Conservation (phyloP, 164 flowering plant species). For the Platanus orientalis region DNA sequence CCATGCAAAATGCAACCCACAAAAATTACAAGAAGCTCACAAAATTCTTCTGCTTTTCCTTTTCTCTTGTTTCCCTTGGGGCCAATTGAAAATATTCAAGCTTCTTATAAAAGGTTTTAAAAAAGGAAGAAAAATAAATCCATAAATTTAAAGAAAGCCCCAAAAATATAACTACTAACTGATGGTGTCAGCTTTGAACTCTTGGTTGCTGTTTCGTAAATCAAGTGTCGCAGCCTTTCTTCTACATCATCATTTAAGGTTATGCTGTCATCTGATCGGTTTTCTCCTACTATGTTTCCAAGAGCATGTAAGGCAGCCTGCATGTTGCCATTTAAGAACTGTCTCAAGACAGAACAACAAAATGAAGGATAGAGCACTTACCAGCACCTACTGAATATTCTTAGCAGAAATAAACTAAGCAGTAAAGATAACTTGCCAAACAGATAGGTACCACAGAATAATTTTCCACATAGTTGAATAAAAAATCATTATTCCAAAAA, state of each 20-base stretch:
- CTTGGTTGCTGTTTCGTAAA: conserved; percentile 64
- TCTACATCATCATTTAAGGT: conserved; percentile 53
- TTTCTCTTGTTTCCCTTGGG: background rate
- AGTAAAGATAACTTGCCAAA: background rate
- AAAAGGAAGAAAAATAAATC: background rate
- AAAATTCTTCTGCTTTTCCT: background rate
- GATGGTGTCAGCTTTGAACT: conserved; percentile 84
- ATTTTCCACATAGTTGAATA: background rate
- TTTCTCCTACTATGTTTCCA: conserved; percentile 72
- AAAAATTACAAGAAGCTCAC: too few species aligned
- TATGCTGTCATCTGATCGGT: conserved; percentile 33
- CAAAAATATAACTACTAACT: conserved; percentile 35
- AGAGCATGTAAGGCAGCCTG: conserved; percentile 96
- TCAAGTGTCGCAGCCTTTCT: conserved; percentile 55
- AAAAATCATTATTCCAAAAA: too few species aligned
- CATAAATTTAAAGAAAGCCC: background rate
- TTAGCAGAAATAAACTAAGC: background rate
- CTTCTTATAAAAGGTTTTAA: background rate
- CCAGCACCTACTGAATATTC: background rate
- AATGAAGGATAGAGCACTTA: background rate
- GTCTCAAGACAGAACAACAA: conserved; percentile 1
- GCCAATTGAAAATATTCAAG: background rate
- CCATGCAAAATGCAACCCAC: background rate
- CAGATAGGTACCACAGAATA: background rate
- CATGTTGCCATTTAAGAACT: conserved; percentile 7